A percentile compares a stretch with the other conserved stretches of the same genome.
Conservation (phyloP, 2,329 filamentous ascomycete genomes). For the Fusarium floridanum region DNA sequence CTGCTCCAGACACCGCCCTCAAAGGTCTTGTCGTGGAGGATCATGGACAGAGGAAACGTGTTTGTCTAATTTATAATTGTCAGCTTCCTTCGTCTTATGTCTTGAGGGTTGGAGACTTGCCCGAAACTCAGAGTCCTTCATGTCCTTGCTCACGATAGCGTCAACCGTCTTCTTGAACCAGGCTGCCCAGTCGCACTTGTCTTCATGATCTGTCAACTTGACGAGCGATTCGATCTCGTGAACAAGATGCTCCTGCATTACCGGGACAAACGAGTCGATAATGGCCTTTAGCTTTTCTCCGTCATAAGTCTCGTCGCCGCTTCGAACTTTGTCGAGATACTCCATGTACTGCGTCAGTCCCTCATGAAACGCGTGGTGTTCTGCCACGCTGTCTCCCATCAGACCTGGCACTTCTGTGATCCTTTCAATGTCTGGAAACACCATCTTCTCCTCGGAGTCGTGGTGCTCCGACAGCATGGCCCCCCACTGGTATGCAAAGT, state of each 20-base stretch:
- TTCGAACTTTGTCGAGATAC: constrained; percentile 50
- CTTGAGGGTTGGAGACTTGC: constrained; percentile 12
- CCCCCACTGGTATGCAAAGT: constrained; percentile 52
- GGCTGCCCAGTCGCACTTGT: constrained; percentile 51
- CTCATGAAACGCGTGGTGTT: constrained; percentile 56
- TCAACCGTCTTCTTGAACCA: constrained; percentile 45
- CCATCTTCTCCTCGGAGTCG: constrained; percentile 51
- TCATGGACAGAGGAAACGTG: constrained; percentile 40
- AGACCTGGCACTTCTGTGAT: constrained; percentile 51
- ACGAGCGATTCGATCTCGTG: constrained; percentile 56
- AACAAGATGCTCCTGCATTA: constrained; percentile 52
- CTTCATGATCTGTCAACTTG: constrained; percentile 50
- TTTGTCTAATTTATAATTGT: constrained; percentile 27
- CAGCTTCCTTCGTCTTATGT: background rate
- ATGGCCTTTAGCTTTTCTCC: constrained; percentile 44
- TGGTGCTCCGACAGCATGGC: constrained; percentile 55
- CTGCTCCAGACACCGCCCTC: constrained; percentile 44
- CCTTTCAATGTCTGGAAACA: constrained; percentile 56
- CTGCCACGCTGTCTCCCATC: constrained; percentile 58
- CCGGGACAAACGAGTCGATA: constrained; percentile 48
- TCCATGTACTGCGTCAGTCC: constrained; percentile 50
- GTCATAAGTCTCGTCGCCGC: constrained; percentile 47
- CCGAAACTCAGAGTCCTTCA: constrained; percentile 34
- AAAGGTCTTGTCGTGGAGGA: constrained; percentile 47
- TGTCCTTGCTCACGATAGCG: constrained; percentile 23